These are phyloP conservation scores for Byssothecium circinans DNA, from an alignment of 2,329 filamentous ascomycete species.

Conservation along the genomic window DNA sequence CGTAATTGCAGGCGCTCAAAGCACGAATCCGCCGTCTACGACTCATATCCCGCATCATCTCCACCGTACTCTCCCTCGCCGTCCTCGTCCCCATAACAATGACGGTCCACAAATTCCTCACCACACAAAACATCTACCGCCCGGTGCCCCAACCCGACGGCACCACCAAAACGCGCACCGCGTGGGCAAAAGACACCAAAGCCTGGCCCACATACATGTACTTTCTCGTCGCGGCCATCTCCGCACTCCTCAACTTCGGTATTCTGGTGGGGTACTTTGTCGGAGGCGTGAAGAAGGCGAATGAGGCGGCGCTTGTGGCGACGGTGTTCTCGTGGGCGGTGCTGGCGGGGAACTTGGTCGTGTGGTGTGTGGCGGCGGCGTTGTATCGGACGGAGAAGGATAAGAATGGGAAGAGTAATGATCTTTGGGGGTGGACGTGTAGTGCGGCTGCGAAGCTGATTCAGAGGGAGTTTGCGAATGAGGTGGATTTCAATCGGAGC, in stretches of 20 bases:
- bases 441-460: conserved; percentile 36
- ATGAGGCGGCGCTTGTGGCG: conserved; percentile 30
- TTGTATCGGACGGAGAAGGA: conserved; percentile 44
- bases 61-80: conserved; percentile 37
- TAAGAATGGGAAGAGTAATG: conserved; percentile 36
- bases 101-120: conserved; percentile 44
- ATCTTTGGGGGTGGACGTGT: conserved; percentile 50
- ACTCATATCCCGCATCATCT: conserved; percentile 39
- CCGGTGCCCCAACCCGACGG: conserved; percentile 17
- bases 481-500: conserved; percentile 41
- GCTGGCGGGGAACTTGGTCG: conserved; percentile 36
- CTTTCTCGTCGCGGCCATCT: conserved; percentile 34
- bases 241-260: conserved; percentile 37
- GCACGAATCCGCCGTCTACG: conserved; percentile 42
- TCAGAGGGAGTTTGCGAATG: conserved; percentile 40
- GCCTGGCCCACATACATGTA: conserved; percentile 48
- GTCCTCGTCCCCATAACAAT: conserved; percentile 41
- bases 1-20: conserved; percentile 40
- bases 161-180: conserved; percentile 34
- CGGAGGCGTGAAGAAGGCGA: conserved; percentile 38
- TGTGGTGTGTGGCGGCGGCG: conserved; percentile 39
- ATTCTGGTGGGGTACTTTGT: conserved; percentile 40
- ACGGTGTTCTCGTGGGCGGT: conserved; percentile 33
- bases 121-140: conserved; percentile 35
- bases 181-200: conserved; percentile 43